Percentiles rank a stretch among this genome's conserved stretches.
Evolutionary conservation across 768 basidiomycete genomes (phyloP).

Genomic region (Omphalotus guepiniiformis): DNA sequence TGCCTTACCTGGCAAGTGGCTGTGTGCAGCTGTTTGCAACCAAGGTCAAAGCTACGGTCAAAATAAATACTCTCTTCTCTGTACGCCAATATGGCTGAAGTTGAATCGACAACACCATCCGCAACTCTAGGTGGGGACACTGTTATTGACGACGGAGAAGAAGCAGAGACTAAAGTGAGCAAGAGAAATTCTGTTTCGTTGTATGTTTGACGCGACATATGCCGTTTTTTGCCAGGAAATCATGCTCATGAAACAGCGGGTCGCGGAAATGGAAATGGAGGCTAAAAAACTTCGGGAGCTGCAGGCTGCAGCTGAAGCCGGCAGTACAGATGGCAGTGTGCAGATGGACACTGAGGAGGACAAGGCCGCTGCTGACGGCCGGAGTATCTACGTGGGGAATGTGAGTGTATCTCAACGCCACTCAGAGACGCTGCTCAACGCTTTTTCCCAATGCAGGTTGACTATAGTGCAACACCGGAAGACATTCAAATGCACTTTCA

Average conservation of each 20-base stretch:
- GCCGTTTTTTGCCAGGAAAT: conserved; percentile 61
- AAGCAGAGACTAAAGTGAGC: conserved; percentile 57
- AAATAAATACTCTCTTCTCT: no score
- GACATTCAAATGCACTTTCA: conserved; percentile 98
- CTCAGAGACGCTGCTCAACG: conserved; percentile 6
- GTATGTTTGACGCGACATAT: conserved; percentile 5
- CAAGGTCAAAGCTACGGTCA: conserved; percentile 16
- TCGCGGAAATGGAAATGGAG: conserved; percentile 91
- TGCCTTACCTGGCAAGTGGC: no score
- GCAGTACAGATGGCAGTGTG: conserved; percentile 38
- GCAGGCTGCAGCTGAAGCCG: conserved; percentile 71
- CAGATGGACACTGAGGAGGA: conserved; percentile 85
- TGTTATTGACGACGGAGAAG: conserved; percentile 55
- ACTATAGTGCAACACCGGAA: conserved; percentile 95
- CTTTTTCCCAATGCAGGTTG: conserved; percentile 58
- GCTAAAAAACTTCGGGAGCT: conserved; percentile 85
- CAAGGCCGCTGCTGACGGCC: conserved; percentile 68
- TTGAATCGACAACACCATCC: conserved; percentile 39
- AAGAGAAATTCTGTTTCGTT: not conserved
- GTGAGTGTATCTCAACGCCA: conserved; percentile 44
- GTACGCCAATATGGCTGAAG: conserved; percentile 45
- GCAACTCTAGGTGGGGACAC: conserved; percentile 31
- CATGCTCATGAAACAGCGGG: conserved; percentile 84
- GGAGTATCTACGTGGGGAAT: conserved; percentile 96
- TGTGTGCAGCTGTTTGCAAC: no score